Conservation (phyloP, 1,139 yeast species). For the Debaryomyces coudertii region DNA sequence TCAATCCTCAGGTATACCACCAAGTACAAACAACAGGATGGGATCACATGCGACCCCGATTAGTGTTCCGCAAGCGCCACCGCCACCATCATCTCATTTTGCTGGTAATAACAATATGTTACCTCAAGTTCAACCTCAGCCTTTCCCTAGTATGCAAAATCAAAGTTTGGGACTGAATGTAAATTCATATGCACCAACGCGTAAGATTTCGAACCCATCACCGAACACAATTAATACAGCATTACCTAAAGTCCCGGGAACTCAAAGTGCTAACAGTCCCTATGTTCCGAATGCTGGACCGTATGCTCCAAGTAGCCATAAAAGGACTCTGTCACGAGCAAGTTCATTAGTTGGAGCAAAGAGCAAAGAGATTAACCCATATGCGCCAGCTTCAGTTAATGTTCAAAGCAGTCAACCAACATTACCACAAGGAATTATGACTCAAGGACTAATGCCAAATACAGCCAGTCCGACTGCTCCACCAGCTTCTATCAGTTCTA, state of each 20-base stretch:
- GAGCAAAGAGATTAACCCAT: slow-evolving; percentile 48
- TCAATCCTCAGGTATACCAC: slow-evolving; percentile 11
- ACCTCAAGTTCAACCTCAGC: slow-evolving; percentile 13
- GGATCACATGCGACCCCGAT: slow-evolving; percentile 4
- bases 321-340: slow-evolving; percentile 45
- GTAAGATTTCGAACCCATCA: slow-evolving; percentile 10
- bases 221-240: slow-evolving; percentile 1
- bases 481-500: slow-evolving; percentile 10
- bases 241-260: slow-evolving; percentile 13
- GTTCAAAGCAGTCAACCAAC: slow-evolving; percentile 4
- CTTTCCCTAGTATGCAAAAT: slow-evolving; percentile 1
- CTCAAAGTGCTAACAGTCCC: slow-evolving; percentile 37
- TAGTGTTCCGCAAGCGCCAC: slow-evolving; percentile 6
- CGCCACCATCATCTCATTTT: slow-evolving; percentile 6
- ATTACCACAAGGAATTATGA: slow-evolving; percentile 5
- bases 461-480: slow-evolving; percentile 2
- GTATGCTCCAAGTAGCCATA: slow-evolving; percentile 45
- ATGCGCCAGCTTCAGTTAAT: slow-evolving; percentile 41
- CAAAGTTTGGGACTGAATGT: not conserved
- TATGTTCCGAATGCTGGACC: slow-evolving; percentile 53
- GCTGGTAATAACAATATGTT: slow-evolving; percentile 9
- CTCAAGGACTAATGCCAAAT: not conserved
- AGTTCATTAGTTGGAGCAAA: slow-evolving; percentile 47
- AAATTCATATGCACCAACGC: not conserved
- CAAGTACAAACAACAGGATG: slow-evolving; percentile 17